Base-by-base conservation (phyloP, 345 rosid species). In the Acer negundo region DNA sequence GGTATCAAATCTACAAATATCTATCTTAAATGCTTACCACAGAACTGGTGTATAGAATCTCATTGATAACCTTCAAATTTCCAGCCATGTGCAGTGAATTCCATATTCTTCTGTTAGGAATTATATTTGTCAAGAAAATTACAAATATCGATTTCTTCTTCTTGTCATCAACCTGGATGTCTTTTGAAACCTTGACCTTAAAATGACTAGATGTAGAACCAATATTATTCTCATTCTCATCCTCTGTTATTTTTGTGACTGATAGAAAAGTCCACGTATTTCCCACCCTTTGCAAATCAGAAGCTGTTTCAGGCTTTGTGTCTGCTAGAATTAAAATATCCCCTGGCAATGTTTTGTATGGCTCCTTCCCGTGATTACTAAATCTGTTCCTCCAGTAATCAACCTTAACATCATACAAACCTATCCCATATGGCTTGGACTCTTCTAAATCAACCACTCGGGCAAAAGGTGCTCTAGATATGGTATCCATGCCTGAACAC, bases 281-380 rank as follows among this genome's bases (percentile, higher is more conserved):
- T 40, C 86, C 82, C 0, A 12, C n/a, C 82, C 83, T 73, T 56
- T 55, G 73, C 55, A 87, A 65, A 22, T 89, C 90, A 59, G 78
- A 75, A 12, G 47, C 85, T 24, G 72, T 46, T 86, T 78, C 76
- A 4, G 87, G 90, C 58, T 77, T 80, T n/a, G 42, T 77, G 49
- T 80, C 70, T 8, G 87, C 64, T 26, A 89, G 42, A 38, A 85
- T 20, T 35, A 87, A 35, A 26, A 87, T 28, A 62, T 86, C 90
- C n/a, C 86, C 85, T 6, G 84, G 87, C 76, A 79, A 65, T n/a
- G 87, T 83, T 69, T 65, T 82, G 78, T 83, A 87, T 26, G 84
- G 78, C 68, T 77, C 83, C 42, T 62, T 78, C n/a, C 70, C 81
- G 35, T 16, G 42, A 49, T 19, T 65, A 24, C 53, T 77, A 20